Evolutionary conservation across 345 rosid genomes (phyloP), one percentile per base, ranked within the genome.

Genomic region (Salix arbutifolia): DNA sequence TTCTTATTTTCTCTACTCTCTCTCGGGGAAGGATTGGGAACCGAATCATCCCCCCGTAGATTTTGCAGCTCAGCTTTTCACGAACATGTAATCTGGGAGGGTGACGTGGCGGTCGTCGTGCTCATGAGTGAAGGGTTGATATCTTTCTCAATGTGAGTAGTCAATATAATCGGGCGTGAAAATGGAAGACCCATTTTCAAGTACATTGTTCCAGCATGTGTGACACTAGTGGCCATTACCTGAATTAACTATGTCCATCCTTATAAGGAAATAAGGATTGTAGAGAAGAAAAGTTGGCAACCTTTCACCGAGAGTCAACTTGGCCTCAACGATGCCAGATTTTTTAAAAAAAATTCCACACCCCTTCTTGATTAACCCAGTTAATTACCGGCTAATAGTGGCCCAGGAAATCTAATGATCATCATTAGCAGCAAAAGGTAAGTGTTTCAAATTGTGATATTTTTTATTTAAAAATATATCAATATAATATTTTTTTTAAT

Each of bases 111-210:
- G 74, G 87, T 83, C 86, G 75, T 65, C 77, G 52, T 0, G 8
- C 73, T 78, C 76, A 88, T 88, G 85, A 88, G 88, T 82, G 71
- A 40, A 66, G 50, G 28, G 78, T 83, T 82, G 84, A 82, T 74
- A 50, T 72, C 25, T 4, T 30, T 37, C 40, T 19, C 37, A 67
- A 31, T 69, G 21, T 30, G 9, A 30, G 3, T 12, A 79, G 90
- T 87, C 90, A 85, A 85, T 76, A 58, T 83, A 68, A 82, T 85
- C 67, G 85, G 88, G 84, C 88, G 77, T 73, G 69, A 78, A 83
- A 79, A 78, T 84, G 81, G 79, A 73, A 69, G 4, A 52, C 72
- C 70, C 78, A 74, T 78, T 82, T 72, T 50, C 62, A 76, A 78
- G 72, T 67, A 72, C 78, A 79, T 40, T 74, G 52, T 74, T 72